These are phyloP conservation scores for Echites panduratus DNA, from an alignment of 257 asterid species.

Conservation along the genomic window DNA sequence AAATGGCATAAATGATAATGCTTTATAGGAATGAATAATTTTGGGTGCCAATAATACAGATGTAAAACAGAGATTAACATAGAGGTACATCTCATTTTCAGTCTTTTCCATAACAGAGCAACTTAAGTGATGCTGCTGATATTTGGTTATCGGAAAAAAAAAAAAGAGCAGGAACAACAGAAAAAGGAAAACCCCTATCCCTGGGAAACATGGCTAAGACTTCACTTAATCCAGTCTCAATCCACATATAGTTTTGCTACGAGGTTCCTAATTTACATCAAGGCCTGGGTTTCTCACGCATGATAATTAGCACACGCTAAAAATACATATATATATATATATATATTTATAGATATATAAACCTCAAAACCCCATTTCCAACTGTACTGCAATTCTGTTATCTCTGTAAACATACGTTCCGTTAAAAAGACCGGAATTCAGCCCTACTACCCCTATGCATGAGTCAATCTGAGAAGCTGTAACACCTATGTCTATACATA, in stretches of 20 bases:
- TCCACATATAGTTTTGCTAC: conserved; percentile 3
- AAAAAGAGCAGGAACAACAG: not conserved
- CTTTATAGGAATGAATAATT: too few relatives aligned
- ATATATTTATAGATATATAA: not conserved
- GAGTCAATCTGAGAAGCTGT: not conserved
- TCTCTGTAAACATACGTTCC: conserved; percentile 13
- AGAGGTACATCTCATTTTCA: not conserved
- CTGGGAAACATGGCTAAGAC: not conserved
- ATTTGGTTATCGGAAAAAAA: not conserved
- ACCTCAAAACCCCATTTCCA: not conserved
- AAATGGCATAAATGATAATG: too few relatives aligned
- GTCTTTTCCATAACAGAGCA: not conserved
- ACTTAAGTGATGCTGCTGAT: not conserved
- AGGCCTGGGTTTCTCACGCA: not conserved
- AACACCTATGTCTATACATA: conserved; percentile 10
- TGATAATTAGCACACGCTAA: not conserved
- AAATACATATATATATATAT: not conserved
- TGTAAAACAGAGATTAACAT: too few relatives aligned
- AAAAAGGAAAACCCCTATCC: not conserved
- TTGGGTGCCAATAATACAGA: too few relatives aligned
- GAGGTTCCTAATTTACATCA: not conserved
- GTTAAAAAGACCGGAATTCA: conserved; percentile 24
- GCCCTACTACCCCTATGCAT: conserved; percentile 13
- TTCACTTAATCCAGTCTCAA: not conserved
- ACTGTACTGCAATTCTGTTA: conserved; percentile 7